Conservation (phyloP, 225 moss, liverwort and hornwort genomes). For the Climacium dendroides region DNA sequence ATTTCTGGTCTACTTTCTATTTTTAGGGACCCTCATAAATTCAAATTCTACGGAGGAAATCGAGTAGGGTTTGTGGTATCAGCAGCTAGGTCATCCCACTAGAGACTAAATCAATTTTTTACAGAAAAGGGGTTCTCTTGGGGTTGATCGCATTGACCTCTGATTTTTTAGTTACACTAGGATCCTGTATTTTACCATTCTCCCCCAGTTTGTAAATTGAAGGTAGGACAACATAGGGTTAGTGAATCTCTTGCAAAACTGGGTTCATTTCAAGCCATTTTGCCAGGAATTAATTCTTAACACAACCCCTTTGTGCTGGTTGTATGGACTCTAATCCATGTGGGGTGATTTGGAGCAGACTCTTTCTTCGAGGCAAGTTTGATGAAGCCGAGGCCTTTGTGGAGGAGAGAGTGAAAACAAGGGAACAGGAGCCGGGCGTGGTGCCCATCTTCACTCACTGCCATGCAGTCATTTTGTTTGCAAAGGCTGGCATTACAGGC, state of each 20-base stretch:
- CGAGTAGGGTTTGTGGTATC: neutral
- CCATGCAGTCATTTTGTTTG: constrained; percentile 88
- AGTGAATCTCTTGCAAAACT: neutral
- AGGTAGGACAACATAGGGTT: neutral
- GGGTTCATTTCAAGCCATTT: neutral
- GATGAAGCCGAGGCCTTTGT: constrained; percentile 83
- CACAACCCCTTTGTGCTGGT: neutral
- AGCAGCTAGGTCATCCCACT: neutral
- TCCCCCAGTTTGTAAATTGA: neutral
- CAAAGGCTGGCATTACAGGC: constrained; percentile 86
- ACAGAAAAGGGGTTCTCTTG: neutral
- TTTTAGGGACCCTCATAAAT: neutral
- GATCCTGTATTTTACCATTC: neutral
- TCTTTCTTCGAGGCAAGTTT: constrained; percentile 82
- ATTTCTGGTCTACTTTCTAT: neutral
- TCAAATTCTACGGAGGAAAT: neutral
- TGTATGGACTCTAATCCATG: neutral
- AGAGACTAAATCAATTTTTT: neutral
- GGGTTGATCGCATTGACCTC: neutral
- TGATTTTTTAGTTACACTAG: neutral
- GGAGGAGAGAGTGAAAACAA: constrained; percentile 43
- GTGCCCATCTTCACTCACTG: constrained; percentile 94
- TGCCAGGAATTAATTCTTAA: neutral
- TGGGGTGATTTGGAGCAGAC: constrained; percentile 20
- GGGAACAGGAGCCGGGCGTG: constrained; percentile 41